Percentiles rank a stretch among this genome's conserved stretches.
Evolutionary conservation across 768 basidiomycete species (phyloP).

Genomic region (Mycena albidolilacea): DNA sequence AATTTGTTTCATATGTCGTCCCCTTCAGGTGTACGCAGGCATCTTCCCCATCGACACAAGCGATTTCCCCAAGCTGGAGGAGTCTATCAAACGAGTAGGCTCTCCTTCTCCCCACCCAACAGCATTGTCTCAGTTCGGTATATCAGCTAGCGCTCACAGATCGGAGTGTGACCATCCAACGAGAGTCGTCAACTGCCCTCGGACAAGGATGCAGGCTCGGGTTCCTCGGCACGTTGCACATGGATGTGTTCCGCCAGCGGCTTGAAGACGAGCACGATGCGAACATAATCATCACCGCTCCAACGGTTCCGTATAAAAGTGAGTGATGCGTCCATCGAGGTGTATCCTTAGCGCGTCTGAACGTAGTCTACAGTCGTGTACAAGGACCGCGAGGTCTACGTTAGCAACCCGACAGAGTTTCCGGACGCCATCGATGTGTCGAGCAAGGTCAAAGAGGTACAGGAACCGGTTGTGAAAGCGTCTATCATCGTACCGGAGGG

Average conservation of each 20-base stretch:
- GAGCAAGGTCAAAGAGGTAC: slow-evolving; percentile 78
- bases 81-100: slow-evolving; percentile 90
- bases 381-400: slow-evolving; percentile 69
- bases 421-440: slow-evolving; percentile 82
- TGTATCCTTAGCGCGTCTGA: slow-evolving; percentile 13
- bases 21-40: slow-evolving; percentile 88
- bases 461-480: slow-evolving; percentile 94
- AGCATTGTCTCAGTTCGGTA: slow-evolving; percentile 36
- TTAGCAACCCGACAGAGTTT: slow-evolving; percentile 97
- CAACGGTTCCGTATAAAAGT: slow-evolving; percentile 61
- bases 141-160: slow-evolving; percentile 86
- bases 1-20: slow-evolving; percentile 3
- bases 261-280: slow-evolving; percentile 97
- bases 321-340: slow-evolving; percentile 9
- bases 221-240: slow-evolving; percentile 95
- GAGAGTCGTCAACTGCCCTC: slow-evolving; percentile 94
- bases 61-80: slow-evolving; percentile 95
- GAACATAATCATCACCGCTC: slow-evolving; percentile 95
- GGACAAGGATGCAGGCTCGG: slow-evolving; percentile 97
- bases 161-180: slow-evolving; percentile 89
- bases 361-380: slow-evolving; percentile 72
- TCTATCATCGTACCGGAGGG: slow-evolving; percentile 96
- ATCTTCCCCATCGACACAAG: slow-evolving; percentile 93
- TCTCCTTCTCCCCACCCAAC: slow-evolving; percentile 25
- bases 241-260: slow-evolving; percentile 96